Conservation (phyloP, 192 early-diverging fungal genomes). For the Coemansia sp. region DNA sequence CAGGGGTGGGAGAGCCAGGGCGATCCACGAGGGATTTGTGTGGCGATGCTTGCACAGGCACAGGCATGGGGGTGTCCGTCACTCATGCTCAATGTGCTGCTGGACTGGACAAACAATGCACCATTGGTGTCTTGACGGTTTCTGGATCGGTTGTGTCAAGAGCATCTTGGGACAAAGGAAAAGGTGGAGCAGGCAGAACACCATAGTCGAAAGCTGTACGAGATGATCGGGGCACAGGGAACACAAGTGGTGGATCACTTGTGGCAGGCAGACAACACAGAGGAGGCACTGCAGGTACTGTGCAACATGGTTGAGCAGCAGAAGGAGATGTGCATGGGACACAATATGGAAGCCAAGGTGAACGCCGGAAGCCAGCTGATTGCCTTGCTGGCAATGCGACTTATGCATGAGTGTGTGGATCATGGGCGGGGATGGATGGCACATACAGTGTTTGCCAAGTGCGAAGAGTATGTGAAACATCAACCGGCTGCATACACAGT, state of each 20-base stretch:
- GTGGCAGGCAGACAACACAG: no score
- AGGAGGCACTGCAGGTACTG: no score
- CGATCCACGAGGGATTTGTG: conserved; percentile 1
- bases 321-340: no score
- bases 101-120: conserved; percentile 13
- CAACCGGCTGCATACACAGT: conserved; percentile 25
- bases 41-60: conserved; percentile 15
- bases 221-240: no score
- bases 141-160: neutral
- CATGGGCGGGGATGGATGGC: neutral
- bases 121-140: neutral
- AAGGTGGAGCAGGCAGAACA: neutral
- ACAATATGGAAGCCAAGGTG: no score
- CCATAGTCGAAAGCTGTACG: neutral
- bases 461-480: conserved; percentile 2
- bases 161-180: neutral
- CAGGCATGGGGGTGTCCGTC: conserved; percentile 7
- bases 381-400: conserved; percentile 7
- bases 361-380: conserved; percentile 7
- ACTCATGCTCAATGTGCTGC: conserved; percentile 26
- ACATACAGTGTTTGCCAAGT: conserved; percentile 11
- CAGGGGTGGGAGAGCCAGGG: neutral
- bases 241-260: no score
- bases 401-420: conserved; percentile 18
- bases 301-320: no score